phyloP scores from a whole-genome alignment of 177 flowering plant genomes.

The Vitis hybrid region DNA sequence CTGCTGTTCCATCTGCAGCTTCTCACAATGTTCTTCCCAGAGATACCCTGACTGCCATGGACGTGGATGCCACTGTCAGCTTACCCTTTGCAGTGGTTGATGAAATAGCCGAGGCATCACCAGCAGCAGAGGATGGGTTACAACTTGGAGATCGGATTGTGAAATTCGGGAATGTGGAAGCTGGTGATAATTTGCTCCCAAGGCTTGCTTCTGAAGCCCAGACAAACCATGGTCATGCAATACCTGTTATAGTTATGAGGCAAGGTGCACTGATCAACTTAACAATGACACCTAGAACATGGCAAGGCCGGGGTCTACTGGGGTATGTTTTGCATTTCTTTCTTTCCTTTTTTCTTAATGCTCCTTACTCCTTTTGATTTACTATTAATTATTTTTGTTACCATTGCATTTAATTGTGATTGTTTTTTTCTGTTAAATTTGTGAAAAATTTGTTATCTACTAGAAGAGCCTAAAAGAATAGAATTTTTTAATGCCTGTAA shows the following conservation, averaged over 20 bases:
- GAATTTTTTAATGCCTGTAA: not conserved
- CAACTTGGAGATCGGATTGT: constrained; percentile 93
- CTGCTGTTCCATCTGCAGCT: constrained; percentile 26
- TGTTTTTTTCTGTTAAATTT: no score
- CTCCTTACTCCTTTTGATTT: no score
- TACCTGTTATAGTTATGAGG: constrained; percentile 58
- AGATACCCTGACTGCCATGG: constrained; percentile 39
- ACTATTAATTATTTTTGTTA: not conserved
- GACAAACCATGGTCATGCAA: constrained; percentile 50
- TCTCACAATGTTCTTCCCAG: constrained; percentile 21
- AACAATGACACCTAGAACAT: constrained; percentile 74
- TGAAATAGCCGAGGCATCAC: constrained; percentile 88
- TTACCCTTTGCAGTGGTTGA: constrained; percentile 85
- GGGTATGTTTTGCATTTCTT: constrained; percentile 57
- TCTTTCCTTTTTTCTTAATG: not conserved
- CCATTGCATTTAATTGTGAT: not conserved
- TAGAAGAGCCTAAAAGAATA: no score
- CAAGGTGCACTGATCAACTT: constrained; percentile 66
- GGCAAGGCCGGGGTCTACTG: constrained; percentile 84
- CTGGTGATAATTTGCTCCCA: constrained; percentile 63
- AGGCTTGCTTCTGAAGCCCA: constrained; percentile 80
- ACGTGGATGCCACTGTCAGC: constrained; percentile 39
- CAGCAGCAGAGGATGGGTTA: constrained; percentile 92
- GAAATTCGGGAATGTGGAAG: constrained; percentile 85
- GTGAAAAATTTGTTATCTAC: no score